Base-by-base conservation (phyloP, 768 basidiomycete genomes). In the Mycena filopes region DNA sequence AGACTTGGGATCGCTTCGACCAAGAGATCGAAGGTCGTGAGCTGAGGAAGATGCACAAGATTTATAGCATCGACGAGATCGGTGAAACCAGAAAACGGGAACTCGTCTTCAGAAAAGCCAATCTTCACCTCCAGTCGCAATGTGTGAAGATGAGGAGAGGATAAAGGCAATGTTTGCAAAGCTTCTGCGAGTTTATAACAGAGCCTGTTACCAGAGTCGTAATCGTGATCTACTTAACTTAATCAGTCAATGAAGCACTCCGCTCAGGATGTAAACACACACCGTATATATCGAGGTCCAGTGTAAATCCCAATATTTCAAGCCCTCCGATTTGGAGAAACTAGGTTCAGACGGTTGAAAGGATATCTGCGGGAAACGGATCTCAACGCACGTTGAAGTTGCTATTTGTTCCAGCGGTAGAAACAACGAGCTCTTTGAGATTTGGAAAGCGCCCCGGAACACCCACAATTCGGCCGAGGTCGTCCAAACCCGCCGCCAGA, bases 311-410 rank as follows among this genome's bases (percentile, higher is more conserved):
- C 12, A 65, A 28, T 13, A 53, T 42, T 33, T 65, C 42, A 4
- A 65, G 50, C 18, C 56, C 49, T 21, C 45, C 3, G n/a, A 38
- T 51, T 33, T 58, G 63, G 18, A 65, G 42, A 26, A 65, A 65
- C 55, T 65, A 10, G n/a, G 4, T 36, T 8, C 40, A n/a, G 28
- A 15, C 12, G 15, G 10, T 51, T n/a, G 12, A 25, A 36, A 10
- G 15, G 28, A 20, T 20, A 28, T 51, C 6, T 36, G 43, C 20
- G 10, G 0, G 2, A 41, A 9, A 5, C 3, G 1, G 2, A 8
- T 36, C 3, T 16, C 15, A n/a, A 36, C 26, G 49, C 55, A 56
- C 62, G 33, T 49, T 40, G 18, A 63, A 57, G 38, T 63, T 63
- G 4, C 33, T 55, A 8, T 31, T 49, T 16, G 45, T 33, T 0